Evolutionary conservation across 768 basidiomycete genomes (phyloP), one percentile per base, ranked within the genome.

Genomic region (Trametes punicea): DNA sequence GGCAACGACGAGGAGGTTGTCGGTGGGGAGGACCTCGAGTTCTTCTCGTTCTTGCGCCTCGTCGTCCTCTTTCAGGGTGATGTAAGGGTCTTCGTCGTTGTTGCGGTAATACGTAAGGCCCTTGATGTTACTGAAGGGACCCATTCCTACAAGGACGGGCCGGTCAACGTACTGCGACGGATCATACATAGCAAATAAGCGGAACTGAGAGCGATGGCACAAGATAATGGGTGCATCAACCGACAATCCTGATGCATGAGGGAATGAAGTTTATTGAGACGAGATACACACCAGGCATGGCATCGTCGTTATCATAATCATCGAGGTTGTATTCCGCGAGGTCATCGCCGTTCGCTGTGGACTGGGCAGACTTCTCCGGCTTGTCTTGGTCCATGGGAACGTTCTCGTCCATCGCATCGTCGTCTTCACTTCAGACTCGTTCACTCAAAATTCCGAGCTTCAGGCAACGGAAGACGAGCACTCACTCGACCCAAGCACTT

Each of bases 51-150:
- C 97, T 42, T 88, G 81, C 30, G 90, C 90, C 46, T 86, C 81
- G 15, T 85, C 82, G 65, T 88, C 84, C 82, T 94, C 91, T 80
- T 97, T 95, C 34, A 98, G 72, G 0, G 96, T 98, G 63, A 99
- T 90, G 66, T 95, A 98, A 0, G 97, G 97, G 71, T 99, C 97
- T 31, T 98, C 93, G 51, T 90, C 81, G 65, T 94, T 93, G 64
- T 93, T 85, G 48, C 85, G 83, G 71, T 98, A 94, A 68, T 90
- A 96, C 20, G 88, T 88, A 47, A 99, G 74, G 16, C 95, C 96
- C 68, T 97, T 96, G 71, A 98, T 93, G 65, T 92, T 95, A 70
- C 88, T 93, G 73, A 99, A 99, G 16, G 90, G 89, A 34, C 94
- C 88, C 59, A 74, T 68, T 40, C 74, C 88, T 89, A 60, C 25